A percentile compares a stretch with the other conserved stretches of the same genome.
Evolutionary conservation across 2,329 filamentous ascomycete genomes (phyloP).

Genomic region (Penicillium sp.): DNA sequence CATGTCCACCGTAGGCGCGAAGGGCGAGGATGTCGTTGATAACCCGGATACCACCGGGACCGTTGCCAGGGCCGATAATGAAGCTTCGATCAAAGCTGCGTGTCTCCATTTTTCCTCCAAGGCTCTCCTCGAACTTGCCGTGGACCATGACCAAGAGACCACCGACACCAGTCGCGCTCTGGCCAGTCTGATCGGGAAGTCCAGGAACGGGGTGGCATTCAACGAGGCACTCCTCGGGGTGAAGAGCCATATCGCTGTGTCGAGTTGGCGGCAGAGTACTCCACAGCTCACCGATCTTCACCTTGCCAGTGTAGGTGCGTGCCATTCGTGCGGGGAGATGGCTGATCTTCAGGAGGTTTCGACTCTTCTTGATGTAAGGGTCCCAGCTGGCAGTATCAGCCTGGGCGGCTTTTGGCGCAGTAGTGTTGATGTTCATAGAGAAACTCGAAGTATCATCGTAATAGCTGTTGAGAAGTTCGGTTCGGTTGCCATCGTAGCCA

Average conservation of each 20-base stretch:
- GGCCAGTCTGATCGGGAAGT: conserved; percentile 67
- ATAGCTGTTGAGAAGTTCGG: conserved; percentile 61
- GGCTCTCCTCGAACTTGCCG: conserved; percentile 78
- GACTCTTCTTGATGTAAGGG: conserved; percentile 72
- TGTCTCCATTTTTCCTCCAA: conserved; percentile 57
- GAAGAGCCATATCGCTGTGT: conserved; percentile 69
- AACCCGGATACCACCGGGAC: conserved; percentile 68
- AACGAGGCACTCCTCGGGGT: conserved; percentile 74
- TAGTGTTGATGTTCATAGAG: conserved; percentile 71
- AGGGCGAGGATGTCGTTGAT: conserved; percentile 77
- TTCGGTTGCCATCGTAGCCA: conserved; percentile 71
- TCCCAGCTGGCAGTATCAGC: conserved; percentile 61
- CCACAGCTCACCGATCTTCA: conserved; percentile 69
- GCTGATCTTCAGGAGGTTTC: conserved; percentile 73
- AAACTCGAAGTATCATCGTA: conserved; percentile 78
- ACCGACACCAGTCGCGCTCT: conserved; percentile 67
- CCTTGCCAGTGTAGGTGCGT: conserved; percentile 65
- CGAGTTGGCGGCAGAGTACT: conserved; percentile 68
- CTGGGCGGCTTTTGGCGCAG: conserved; percentile 54
- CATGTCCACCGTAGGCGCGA: conserved; percentile 62
- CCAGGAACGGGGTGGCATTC: conserved; percentile 76
- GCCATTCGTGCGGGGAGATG: conserved; percentile 61
- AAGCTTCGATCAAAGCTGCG: conserved; percentile 83
- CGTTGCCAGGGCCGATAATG: conserved; percentile 71
- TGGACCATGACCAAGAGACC: conserved; percentile 78